phyloP scores from a whole-genome alignment of 352 stramenopile species.

The Phytophthora ohioensis region DNA sequence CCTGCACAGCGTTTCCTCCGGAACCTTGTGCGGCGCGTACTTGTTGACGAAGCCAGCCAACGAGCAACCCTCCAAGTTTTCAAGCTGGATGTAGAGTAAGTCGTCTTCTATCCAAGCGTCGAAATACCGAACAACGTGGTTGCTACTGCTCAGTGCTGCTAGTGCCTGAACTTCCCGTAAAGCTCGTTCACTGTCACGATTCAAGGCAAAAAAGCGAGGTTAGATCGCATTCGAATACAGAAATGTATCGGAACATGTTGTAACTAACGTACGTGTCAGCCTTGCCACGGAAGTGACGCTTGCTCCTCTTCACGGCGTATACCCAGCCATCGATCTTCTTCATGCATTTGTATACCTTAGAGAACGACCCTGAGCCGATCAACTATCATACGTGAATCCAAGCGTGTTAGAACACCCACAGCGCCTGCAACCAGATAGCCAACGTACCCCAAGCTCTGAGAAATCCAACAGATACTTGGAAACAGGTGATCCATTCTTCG shows the following conservation, averaged over 20 bases:
- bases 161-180: slow-evolving; percentile 86
- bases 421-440: slow-evolving; percentile 2
- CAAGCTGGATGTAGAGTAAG: slow-evolving; percentile 89
- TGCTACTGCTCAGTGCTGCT: slow-evolving; percentile 78
- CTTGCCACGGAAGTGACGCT: slow-evolving; percentile 81
- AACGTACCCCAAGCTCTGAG: slow-evolving; percentile 70
- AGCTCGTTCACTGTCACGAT: slow-evolving; percentile 61
- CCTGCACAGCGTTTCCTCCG: slow-evolving; percentile 77
- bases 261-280: slow-evolving; percentile 76
- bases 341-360: slow-evolving; percentile 87
- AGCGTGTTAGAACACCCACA: neutral
- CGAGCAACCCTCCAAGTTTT: slow-evolving; percentile 75
- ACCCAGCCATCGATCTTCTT: slow-evolving; percentile 90
- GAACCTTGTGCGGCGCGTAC: slow-evolving; percentile 69
- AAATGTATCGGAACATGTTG: neutral
- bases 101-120: slow-evolving; percentile 91
- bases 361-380: slow-evolving; percentile 87
- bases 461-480: slow-evolving; percentile 87
- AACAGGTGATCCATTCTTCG: slow-evolving; percentile 45
- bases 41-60: slow-evolving; percentile 72
- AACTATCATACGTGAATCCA: slow-evolving; percentile 44
- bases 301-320: slow-evolving; percentile 91
- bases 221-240: neutral
- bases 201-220: neutral
- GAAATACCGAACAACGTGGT: slow-evolving; percentile 88